A percentile compares a stretch with the other conserved stretches of the same genome.
Evolutionary conservation across 2,329 filamentous ascomycete genomes (phyloP).

Genomic region (Penicillium sp.): DNA sequence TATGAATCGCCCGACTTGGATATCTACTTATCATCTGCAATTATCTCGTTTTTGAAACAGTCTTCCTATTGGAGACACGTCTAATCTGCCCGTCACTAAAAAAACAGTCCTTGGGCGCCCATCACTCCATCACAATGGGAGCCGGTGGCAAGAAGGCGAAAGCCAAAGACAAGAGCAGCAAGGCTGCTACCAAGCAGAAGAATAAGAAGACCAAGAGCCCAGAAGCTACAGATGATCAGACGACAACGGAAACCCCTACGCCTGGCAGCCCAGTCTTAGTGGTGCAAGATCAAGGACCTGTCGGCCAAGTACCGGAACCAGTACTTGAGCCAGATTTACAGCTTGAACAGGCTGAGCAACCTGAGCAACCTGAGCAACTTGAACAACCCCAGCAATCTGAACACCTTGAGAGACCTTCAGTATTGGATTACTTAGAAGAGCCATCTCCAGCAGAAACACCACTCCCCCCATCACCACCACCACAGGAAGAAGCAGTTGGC

Average conservation of each 20-base stretch:
- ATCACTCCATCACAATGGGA: conserved; percentile 30
- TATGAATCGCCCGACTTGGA: conserved; percentile 29
- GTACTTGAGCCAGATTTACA: conserved; percentile 2
- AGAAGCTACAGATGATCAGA: conserved; percentile 28
- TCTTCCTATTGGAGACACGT: conserved; percentile 37
- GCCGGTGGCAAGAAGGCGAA: conserved; percentile 32
- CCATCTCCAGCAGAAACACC: background rate
- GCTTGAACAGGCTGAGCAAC: conserved; percentile 2
- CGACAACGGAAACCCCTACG: conserved; percentile 24
- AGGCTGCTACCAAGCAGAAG: conserved; percentile 30
- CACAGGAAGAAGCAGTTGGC: background rate
- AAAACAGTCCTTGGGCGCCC: conserved; percentile 31
- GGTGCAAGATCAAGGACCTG: conserved; percentile 21
- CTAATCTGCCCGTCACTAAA: conserved; percentile 13
- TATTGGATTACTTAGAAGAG: background rate
- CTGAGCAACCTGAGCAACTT: conserved; percentile 4
- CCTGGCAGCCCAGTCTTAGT: conserved; percentile 18
- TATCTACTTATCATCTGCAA: conserved; percentile 23
- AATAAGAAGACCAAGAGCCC: conserved; percentile 36
- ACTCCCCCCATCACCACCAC: background rate
- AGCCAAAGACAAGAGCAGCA: conserved; percentile 28
- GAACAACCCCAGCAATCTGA: background rate
- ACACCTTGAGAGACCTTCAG: background rate
- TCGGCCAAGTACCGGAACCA: conserved; percentile 11
- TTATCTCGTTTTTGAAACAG: conserved; percentile 14